Base-by-base conservation (phyloP, 495 filamentous ascomycete species). In the Glonium stellatum region DNA sequence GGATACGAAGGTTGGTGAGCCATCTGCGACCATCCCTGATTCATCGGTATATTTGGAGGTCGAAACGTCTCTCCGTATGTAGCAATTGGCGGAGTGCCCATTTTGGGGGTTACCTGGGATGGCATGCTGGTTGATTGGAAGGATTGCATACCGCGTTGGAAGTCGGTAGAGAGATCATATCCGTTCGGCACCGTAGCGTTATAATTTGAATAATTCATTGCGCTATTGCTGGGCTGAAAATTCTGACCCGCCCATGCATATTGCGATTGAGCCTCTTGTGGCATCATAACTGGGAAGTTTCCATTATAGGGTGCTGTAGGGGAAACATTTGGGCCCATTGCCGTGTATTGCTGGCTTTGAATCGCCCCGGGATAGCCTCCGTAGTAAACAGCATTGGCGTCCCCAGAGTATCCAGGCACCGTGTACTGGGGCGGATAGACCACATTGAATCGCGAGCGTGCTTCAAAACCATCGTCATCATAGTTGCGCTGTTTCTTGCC, bases 381-480 rank as follows among this genome's bases (percentile, higher is more conserved):
- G 68, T 77, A 84, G 72, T 72, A 56, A 63, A 70, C 5, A 60
- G 72, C 78, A 64, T 78, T 61, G 67, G 74, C 35, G 76, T 81
- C 54, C 37, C 72, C 72, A 72, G 78, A 53, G 67, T 80, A 81
- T 35, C 36, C 57, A 18, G 65, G 57, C 4, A 42, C 34, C 25
- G 54, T 12, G 49, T 74, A 72, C 70, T 75, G 70, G 1, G 75
- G 71, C 2, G 84, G 82, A 63, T 86, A 92, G 70, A 86, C 91
- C 9, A 82, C 76, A 59, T 85, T 86, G 69, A 87, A 96, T 61
- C 89, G 85, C 34, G 90, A 95, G 36, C 92, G 81, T 8, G 85
- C 86, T 68, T 96, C 90, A 64, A 96, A 97, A 46, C 81, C 85
- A 69, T 96, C 91, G 36, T 90, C 86, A 64, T 89, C 87, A 52